Evolutionary conservation across 495 filamentous ascomycete genomes (phyloP), one percentile per base, ranked within the genome.

Genomic region (Penicillium ucsense): DNA sequence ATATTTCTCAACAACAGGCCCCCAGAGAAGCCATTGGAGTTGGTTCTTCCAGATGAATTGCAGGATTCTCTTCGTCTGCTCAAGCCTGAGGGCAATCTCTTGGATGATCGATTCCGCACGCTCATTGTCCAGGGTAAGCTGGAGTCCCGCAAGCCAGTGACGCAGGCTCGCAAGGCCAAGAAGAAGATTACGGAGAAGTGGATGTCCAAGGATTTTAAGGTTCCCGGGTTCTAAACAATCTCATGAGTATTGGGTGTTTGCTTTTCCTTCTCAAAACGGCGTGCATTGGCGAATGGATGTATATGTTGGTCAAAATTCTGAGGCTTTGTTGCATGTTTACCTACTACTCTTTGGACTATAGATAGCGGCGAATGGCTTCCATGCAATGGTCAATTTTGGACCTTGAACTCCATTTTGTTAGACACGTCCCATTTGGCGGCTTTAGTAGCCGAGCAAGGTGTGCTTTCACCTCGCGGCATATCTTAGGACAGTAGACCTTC

Each of bases 71-170:
- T 98, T 32, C 76, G 92, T 41, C 67, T 84, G 9, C 73, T 98
- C 44, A 96, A 94, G 68, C 92, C 92, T 2, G 91, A 98, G 65
- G 92, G 92, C 11, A 94, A 95, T 56, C 69, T 96, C 35, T 72
- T 97, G 55, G 86, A 88, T 53, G 92, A 98, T 54, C 76, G 92
- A 30, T 96, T 94, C 72, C 77, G 94, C 44, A 95, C 79, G 63
- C 74, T 96, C 62, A 71, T 95, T 37, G 78, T 97, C 30, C 75
- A 87, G 50, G 94, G 92, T 41, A 94, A 92, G 67, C 65, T 97
- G 43, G 92, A 98, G 71, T 75, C 78, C 20, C 73, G 92, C 56
- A 84, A 81, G 62, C 80, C 82, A 7, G 76, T 92, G 45, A 74
- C 80, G 35, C 88, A 89, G 68, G 73, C 72, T 50, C 91, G 85